These are phyloP conservation scores for Suillus brevipes DNA, from an alignment of 768 basidiomycete species.

Conservation along the genomic window DNA sequence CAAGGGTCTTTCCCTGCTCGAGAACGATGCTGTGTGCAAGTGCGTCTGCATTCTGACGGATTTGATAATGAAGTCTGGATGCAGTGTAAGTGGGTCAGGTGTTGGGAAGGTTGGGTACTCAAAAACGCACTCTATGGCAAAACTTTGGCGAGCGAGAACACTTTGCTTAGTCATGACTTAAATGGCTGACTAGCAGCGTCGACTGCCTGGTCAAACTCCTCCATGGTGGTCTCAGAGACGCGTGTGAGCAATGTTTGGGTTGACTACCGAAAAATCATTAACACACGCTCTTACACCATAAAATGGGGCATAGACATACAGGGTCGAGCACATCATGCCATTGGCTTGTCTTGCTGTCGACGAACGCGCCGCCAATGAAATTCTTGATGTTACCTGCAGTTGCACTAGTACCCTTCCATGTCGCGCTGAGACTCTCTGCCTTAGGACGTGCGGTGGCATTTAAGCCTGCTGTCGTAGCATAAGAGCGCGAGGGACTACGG, in stretches of 20 bases:
- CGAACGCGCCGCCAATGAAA: no score
- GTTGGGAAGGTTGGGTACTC: constrained; percentile 1
- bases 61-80: constrained; percentile 79
- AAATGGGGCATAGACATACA: no score
- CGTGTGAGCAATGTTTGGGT: constrained; percentile 88
- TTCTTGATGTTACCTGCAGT: no score
- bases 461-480: constrained; percentile 52
- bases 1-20: constrained; percentile 92
- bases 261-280: constrained; percentile 48
- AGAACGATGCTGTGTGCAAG: constrained; percentile 88
- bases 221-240: constrained; percentile 83
- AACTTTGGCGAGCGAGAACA: constrained; percentile 81
- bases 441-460: constrained; percentile 55
- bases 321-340: no score
- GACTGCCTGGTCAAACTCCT: constrained; percentile 83
- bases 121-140: constrained; percentile 77
- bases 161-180: constrained; percentile 84
- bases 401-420: no score
- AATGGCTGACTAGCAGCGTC: constrained; percentile 82
- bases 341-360: no score
- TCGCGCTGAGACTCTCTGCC: no score
- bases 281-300: not conserved
- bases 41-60: constrained; percentile 83
- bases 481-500: constrained; percentile 30
- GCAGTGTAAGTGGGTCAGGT: constrained; percentile 7